These are phyloP conservation scores for Papiliotrema fonsecae DNA, from an alignment of 1,284 basidiomycete genomes.

Conservation along the genomic window DNA sequence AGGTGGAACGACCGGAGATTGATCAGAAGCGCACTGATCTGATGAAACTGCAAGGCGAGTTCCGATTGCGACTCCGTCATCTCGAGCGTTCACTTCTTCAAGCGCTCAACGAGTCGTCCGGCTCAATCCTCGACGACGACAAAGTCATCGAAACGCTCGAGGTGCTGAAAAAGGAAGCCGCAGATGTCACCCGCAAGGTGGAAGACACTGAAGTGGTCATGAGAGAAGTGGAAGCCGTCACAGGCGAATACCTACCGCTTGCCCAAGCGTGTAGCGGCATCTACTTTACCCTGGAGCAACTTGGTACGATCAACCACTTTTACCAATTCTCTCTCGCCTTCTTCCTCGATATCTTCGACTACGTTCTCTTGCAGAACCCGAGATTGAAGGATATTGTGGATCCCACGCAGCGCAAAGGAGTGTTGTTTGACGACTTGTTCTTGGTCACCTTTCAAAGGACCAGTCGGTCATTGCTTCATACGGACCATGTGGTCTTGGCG, in stretches of 20 bases:
- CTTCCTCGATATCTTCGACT: slow-evolving; percentile 98
- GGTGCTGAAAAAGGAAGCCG: slow-evolving; percentile 93
- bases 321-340: slow-evolving; percentile 97
- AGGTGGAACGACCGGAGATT: slow-evolving; percentile 93
- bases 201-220: slow-evolving; percentile 95
- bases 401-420: slow-evolving; percentile 66
- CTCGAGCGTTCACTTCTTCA: slow-evolving; percentile 90
- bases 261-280: slow-evolving; percentile 95
- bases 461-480: slow-evolving; percentile 82
- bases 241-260: slow-evolving; percentile 86
- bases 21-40: slow-evolving; percentile 96
- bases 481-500: slow-evolving; percentile 87
- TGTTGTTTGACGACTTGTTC: slow-evolving; percentile 89
- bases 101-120: slow-evolving; percentile 92
- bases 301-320: slow-evolving; percentile 92
- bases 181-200: slow-evolving; percentile 93
- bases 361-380: slow-evolving; percentile 85
- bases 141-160: slow-evolving; percentile 98
- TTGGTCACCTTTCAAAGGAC: slow-evolving; percentile 83
- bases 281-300: slow-evolving; percentile 95
- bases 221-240: slow-evolving; percentile 93
- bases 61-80: slow-evolving; percentile 84
- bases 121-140: slow-evolving; percentile 98
- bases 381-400: slow-evolving; percentile 76
- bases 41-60: slow-evolving; percentile 98